Evolutionary conservation across 2,329 filamentous ascomycete species (phyloP).

Genomic region (Lachnellula arida): DNA sequence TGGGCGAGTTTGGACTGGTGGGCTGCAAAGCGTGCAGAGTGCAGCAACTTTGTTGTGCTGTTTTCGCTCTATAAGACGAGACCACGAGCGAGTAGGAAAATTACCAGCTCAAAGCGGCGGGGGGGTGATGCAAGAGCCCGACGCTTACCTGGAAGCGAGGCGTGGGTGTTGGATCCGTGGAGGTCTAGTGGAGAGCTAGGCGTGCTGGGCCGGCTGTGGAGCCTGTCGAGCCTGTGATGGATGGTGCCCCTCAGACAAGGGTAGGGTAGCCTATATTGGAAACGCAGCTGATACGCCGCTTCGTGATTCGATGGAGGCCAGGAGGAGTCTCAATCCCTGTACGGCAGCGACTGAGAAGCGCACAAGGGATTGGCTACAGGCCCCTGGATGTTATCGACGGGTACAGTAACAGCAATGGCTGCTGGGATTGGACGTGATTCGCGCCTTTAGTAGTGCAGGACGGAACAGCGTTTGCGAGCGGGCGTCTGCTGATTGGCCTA

Average conservation of each 20-base stretch:
- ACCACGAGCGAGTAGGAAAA: background rate
- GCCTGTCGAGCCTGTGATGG: background rate
- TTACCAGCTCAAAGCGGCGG: conserved; percentile 8
- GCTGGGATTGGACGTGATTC: conserved; percentile 26
- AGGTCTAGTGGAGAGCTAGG: background rate
- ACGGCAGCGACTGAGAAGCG: background rate
- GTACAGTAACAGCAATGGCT: background rate
- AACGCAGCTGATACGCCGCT: conserved; percentile 11
- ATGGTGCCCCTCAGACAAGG: background rate
- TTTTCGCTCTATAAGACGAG: background rate
- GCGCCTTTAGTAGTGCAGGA: conserved; percentile 14
- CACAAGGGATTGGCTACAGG: conserved; percentile 1
- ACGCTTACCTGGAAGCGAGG: conserved; percentile 2
- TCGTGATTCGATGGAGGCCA: conserved; percentile 3
- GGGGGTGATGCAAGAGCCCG: conserved; percentile 17
- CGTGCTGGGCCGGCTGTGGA: background rate
- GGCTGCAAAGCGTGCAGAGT: conserved; percentile 15
- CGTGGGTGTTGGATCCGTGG: background rate
- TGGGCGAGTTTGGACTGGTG: conserved; percentile 6
- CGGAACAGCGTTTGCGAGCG: conserved; percentile 15
- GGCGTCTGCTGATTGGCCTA: conserved; percentile 16
- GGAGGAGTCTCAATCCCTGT: background rate
- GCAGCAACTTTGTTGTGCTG: conserved; percentile 15
- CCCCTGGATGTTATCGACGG: background rate
- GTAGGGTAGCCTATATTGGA: background rate